These are phyloP conservation scores for Pycnococcus provasolii DNA, from an alignment of 139 green algal genomes.

Conservation along the genomic window DNA sequence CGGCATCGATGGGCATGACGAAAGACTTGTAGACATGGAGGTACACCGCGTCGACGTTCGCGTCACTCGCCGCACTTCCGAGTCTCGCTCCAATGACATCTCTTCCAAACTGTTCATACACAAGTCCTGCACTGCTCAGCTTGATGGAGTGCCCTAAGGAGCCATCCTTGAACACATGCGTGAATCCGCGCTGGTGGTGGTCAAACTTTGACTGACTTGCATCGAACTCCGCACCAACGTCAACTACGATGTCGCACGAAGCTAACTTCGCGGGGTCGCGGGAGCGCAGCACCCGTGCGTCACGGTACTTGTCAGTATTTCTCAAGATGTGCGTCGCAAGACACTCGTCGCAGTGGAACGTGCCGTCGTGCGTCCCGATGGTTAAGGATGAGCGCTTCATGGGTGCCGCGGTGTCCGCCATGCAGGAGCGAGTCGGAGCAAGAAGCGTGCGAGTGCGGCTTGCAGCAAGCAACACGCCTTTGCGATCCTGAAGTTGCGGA, in stretches of 20 bases:
- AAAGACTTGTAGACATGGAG: conserved; percentile 87
- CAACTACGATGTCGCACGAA: conserved; percentile 73
- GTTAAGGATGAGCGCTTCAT: neutral
- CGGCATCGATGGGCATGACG: conserved; percentile 84
- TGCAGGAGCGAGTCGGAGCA: too few species aligned
- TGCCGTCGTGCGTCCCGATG: conserved; percentile 59
- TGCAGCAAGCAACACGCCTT: too few species aligned
- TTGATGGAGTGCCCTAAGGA: conserved; percentile 27
- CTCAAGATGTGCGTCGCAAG: conserved; percentile 75
- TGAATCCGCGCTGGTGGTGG: conserved; percentile 87
- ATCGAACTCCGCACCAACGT: conserved; percentile 83
- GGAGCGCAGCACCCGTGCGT: conserved; percentile 36
- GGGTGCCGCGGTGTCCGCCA: too few species aligned
- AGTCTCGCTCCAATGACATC: conserved; percentile 30
- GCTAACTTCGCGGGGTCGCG: conserved; percentile 47
- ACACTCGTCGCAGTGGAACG: conserved; percentile 96
- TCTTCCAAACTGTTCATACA: conserved; percentile 48
- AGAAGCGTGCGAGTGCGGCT: too few species aligned
- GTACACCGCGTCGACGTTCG: conserved; percentile 67
- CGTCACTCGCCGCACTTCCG: conserved; percentile 26
- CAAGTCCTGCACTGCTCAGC: conserved; percentile 41
- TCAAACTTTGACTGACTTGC: conserved; percentile 57
- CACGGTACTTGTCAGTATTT: conserved; percentile 45
- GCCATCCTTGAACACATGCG: conserved; percentile 57
- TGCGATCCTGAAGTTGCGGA: too few species aligned